Percentiles rank a stretch among this genome's conserved stretches.
phyloP scores from a whole-genome alignment of 345 rosid genomes.

The Hirschfeldia incana region DNA sequence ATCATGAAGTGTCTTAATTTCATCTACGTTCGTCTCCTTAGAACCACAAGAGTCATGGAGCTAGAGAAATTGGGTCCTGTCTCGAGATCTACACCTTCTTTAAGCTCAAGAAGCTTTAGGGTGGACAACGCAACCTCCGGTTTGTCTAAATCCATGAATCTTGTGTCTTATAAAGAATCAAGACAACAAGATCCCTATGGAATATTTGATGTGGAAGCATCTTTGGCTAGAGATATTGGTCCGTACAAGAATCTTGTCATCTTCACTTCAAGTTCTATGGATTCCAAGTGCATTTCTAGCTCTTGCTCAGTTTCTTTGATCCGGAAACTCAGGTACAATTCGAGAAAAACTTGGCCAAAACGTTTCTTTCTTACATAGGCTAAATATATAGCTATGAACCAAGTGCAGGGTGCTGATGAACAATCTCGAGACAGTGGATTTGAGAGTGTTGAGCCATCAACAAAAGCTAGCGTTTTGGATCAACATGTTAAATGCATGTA shows the following conservation, averaged over 20 bases:
- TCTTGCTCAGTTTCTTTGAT: slow-evolving; percentile 73
- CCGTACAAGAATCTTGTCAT: slow-evolving; percentile 88
- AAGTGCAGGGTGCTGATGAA: slow-evolving; percentile 66
- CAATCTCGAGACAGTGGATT: slow-evolving; percentile 71
- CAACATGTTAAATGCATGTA: slow-evolving; percentile 97
- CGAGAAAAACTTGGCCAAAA: background rate
- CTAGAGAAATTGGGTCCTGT: slow-evolving; percentile 74
- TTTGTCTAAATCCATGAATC: slow-evolving; percentile 59
- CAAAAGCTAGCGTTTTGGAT: slow-evolving; percentile 98
- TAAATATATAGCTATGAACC: background rate
- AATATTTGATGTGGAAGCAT: slow-evolving; percentile 67
- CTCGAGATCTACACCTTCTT: slow-evolving; percentile 60
- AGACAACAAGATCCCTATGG: slow-evolving; percentile 93
- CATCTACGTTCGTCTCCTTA: slow-evolving; percentile 66
- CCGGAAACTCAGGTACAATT: slow-evolving; percentile 71
- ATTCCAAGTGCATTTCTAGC: slow-evolving; percentile 80
- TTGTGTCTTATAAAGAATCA: slow-evolving; percentile 51
- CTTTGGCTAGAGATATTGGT: slow-evolving; percentile 85
- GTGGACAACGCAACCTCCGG: slow-evolving; percentile 45
- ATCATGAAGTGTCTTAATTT: slow-evolving; percentile 84
- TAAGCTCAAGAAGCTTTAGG: slow-evolving; percentile 73
- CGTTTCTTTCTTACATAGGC: background rate
- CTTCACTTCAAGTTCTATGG: slow-evolving; percentile 73
- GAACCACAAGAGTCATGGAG: slow-evolving; percentile 83
- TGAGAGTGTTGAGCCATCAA: slow-evolving; percentile 57